Percentiles rank a stretch among this genome's conserved stretches.
Evolutionary conservation across 495 filamentous ascomycete genomes (phyloP).

Genomic region (Trichocladium uniseriatum): DNA sequence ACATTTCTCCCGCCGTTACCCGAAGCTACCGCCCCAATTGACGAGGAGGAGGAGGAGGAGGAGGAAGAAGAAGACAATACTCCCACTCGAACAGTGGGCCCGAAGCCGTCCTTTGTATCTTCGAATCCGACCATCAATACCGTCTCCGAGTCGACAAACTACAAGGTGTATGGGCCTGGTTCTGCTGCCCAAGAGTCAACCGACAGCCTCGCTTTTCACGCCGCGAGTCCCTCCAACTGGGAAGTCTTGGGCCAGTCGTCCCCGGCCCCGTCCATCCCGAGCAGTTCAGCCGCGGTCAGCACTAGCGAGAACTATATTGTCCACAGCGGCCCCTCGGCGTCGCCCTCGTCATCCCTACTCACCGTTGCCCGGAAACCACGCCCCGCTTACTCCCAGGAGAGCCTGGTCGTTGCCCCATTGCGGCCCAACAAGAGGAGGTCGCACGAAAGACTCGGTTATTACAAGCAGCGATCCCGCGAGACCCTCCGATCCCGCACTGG

Average conservation of each 20-base stretch:
- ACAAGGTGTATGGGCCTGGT: conserved; percentile 40
- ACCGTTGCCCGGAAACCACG: conserved; percentile 21
- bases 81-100: conserved; percentile 17
- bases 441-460: conserved; percentile 39
- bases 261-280: conserved; percentile 18
- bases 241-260: conserved; percentile 34
- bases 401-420: conserved; percentile 43
- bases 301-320: conserved; percentile 37
- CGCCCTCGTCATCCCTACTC: conserved; percentile 28
- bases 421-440: conserved; percentile 34
- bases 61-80: conserved; percentile 14
- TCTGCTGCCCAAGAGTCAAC: conserved; percentile 24
- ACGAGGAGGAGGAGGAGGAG: conserved; percentile 12
- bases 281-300: conserved; percentile 22
- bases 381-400: conserved; percentile 46
- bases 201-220: conserved; percentile 29
- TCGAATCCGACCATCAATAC: conserved; percentile 36
- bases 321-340: conserved; percentile 34
- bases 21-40: conserved; percentile 16
- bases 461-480: conserved; percentile 40
- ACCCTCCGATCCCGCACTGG: conserved; percentile 37
- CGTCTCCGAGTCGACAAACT: conserved; percentile 44
- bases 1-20: conserved; percentile 35
- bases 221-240: conserved; percentile 34
- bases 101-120: conserved; percentile 39